Percentiles rank a stretch among this genome's conserved stretches.
These are phyloP conservation scores for Saccharomycopsis sp. DNA, from an alignment of 805 yeast species.

Conservation along the genomic window DNA sequence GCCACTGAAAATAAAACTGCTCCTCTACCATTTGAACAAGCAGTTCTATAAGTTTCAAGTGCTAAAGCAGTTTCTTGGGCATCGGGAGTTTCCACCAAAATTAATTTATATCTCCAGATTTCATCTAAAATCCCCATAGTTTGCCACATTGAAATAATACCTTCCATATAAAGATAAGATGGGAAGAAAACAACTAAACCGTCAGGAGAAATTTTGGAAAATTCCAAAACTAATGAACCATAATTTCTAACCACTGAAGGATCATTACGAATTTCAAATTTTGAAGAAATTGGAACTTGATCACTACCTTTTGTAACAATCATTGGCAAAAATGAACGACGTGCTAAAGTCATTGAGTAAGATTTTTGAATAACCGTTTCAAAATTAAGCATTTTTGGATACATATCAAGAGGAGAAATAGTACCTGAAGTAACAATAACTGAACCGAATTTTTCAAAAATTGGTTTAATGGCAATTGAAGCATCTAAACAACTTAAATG, in stretches of 20 bases:
- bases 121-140: conserved; percentile 96
- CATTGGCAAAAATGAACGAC: conserved; percentile 89
- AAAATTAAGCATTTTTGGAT: conserved; percentile 91
- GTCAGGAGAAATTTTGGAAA: conserved; percentile 92
- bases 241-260: conserved; percentile 97
- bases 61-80: conserved; percentile 97
- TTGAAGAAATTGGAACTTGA: conserved; percentile 92
- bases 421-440: conserved; percentile 97
- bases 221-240: conserved; percentile 86
- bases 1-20: conserved; percentile 95
- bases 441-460: conserved; percentile 84
- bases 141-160: conserved; percentile 98
- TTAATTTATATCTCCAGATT: conserved; percentile 95
- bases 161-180: conserved; percentile 93
- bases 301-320: conserved; percentile 96
- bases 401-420: conserved; percentile 97
- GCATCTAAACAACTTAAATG: conserved; percentile 95
- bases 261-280: conserved; percentile 94
- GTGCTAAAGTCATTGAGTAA: conserved; percentile 89
- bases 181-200: conserved; percentile 98
- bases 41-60: conserved; percentile 87
- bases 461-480: conserved; percentile 94
- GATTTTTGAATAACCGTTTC: conserved; percentile 91
- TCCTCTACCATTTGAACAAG: conserved; percentile 96
- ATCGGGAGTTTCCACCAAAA: conserved; percentile 96